phyloP scores from a whole-genome alignment of 2,329 filamentous ascomycete genomes.

The Balansia obtecta region DNA sequence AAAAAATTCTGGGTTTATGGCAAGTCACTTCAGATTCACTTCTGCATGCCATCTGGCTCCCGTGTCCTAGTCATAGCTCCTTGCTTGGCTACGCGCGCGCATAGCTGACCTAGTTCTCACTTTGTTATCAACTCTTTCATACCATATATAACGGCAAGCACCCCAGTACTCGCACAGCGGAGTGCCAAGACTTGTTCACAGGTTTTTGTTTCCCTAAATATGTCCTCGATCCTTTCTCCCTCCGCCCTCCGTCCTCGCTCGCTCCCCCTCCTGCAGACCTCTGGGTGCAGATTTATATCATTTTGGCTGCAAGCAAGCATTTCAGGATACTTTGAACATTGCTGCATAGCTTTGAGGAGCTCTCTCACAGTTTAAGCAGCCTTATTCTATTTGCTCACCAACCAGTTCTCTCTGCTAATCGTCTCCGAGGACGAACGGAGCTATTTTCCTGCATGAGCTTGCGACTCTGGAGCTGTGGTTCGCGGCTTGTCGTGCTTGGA shows the following conservation, averaged over 20 bases:
- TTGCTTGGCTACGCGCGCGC: not conserved
- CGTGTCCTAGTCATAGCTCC: not conserved
- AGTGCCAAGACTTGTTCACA: not conserved
- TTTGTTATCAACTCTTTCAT: slow-evolving; percentile 1
- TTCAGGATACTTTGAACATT: not conserved
- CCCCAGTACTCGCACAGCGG: not conserved
- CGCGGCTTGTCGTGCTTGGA: too few species aligned
- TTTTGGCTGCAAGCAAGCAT: not conserved
- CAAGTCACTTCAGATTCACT: not conserved
- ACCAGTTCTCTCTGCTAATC: too few species aligned
- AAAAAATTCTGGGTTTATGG: not conserved
- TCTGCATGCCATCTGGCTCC: not conserved
- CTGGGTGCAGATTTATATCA: too few species aligned
- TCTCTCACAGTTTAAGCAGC: too few species aligned
- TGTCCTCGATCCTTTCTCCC: not conserved
- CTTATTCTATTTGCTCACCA: too few species aligned
- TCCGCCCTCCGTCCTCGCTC: not conserved
- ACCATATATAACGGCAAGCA: not conserved
- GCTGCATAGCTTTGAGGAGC: not conserved
- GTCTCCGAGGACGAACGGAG: too few species aligned
- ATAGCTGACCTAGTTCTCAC: slow-evolving; percentile 6
- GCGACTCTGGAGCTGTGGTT: too few species aligned
- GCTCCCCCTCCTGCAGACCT: too few species aligned
- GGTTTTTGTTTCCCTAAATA: not conserved
- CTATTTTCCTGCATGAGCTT: too few species aligned